Conservation (phyloP, 2,329 filamentous ascomycete genomes). For the Microsporum canis region DNA sequence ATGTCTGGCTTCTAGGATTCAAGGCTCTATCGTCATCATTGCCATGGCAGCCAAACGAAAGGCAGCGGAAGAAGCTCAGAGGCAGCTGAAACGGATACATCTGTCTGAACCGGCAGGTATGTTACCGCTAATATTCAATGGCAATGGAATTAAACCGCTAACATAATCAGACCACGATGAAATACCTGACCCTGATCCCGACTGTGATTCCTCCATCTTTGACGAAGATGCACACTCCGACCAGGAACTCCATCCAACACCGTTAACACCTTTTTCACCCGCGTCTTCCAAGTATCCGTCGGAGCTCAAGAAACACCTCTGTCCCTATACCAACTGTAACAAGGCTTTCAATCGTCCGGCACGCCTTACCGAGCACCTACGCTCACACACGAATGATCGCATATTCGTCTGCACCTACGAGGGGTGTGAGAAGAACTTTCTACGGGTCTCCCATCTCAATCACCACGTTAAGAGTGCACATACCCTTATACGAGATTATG, state of each 20-base stretch:
- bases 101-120: slow-evolving; percentile 20
- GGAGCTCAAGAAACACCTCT: slow-evolving; percentile 64
- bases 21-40: background rate
- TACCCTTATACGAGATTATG: slow-evolving; percentile 55
- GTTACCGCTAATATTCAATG: slow-evolving; percentile 17
- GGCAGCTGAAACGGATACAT: slow-evolving; percentile 24
- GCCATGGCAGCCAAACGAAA: slow-evolving; percentile 30
- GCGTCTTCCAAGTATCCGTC: slow-evolving; percentile 43
- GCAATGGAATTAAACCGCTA: background rate
- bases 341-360: slow-evolving; percentile 84
- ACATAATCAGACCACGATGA: slow-evolving; percentile 8
- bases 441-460: slow-evolving; percentile 74
- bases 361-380: slow-evolving; percentile 64
- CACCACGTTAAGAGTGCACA: slow-evolving; percentile 79
- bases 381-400: slow-evolving; percentile 76
- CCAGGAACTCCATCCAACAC: slow-evolving; percentile 28
- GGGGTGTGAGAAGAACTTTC: slow-evolving; percentile 71
- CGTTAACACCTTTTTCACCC: slow-evolving; percentile 42
- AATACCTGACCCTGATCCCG: background rate
- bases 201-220: background rate
- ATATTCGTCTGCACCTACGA: slow-evolving; percentile 61
- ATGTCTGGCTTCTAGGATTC: background rate
- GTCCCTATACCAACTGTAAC: slow-evolving; percentile 60
- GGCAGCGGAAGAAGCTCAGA: slow-evolving; percentile 18
- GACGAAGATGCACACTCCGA: background rate